A percentile compares a stretch with the other conserved stretches of the same genome.
phyloP scores from a whole-genome alignment of 805 yeast genomes.

The Lachancea sp. region DNA sequence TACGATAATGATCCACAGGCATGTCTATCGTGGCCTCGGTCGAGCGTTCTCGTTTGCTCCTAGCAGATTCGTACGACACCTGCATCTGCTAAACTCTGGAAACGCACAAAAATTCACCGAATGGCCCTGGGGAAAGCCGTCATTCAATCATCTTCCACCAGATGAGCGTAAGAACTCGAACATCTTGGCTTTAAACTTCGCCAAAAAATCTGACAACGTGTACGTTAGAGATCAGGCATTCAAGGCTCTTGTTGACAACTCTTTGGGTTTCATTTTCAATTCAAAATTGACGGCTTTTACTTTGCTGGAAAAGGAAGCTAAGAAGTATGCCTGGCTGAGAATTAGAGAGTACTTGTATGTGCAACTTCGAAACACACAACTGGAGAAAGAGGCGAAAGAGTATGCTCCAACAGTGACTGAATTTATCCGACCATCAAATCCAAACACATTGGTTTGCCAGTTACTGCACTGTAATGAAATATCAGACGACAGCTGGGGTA shows the following conservation, averaged over 20 bases:
- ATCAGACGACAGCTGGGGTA: conserved; percentile 10
- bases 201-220: conserved; percentile 6
- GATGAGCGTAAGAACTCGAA: conserved; percentile 8
- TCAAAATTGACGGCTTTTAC: conserved; percentile 12
- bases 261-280: conserved; percentile 15
- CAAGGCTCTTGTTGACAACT: conserved; percentile 10
- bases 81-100: background rate
- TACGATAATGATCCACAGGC: background rate
- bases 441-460: conserved; percentile 14
- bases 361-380: conserved; percentile 11
- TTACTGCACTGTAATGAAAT: conserved; percentile 10
- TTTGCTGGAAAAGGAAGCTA: conserved; percentile 6
- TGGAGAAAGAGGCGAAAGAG: conserved; percentile 2
- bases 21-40: background rate
- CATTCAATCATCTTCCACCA: conserved; percentile 14
- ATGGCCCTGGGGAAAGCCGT: conserved; percentile 16
- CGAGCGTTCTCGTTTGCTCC: background rate
- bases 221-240: conserved; percentile 11
- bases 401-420: conserved; percentile 11
- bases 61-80: background rate
- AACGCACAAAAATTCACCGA: background rate
- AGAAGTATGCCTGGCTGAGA: conserved; percentile 10
- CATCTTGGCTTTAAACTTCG: conserved; percentile 7
- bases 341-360: conserved; percentile 12
- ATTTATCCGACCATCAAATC: conserved; percentile 15